These are phyloP conservation scores for Mesostigma viride DNA, from an alignment of 139 green algal species.

Conservation along the genomic window DNA sequence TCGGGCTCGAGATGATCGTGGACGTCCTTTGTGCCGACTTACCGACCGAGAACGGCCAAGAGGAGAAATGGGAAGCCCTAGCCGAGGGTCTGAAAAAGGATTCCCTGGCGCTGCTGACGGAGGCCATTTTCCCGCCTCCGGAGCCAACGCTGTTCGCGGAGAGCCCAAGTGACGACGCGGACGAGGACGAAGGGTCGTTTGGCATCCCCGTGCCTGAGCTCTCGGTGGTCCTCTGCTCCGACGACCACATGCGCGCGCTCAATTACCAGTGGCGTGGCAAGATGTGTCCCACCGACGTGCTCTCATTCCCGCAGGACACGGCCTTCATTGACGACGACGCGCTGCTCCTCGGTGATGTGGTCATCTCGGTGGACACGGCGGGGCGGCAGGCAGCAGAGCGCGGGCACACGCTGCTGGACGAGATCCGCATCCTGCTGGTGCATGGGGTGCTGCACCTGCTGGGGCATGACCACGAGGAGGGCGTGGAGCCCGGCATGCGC, in stretches of 20 bases:
- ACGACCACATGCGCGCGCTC: slow-evolving; percentile 39
- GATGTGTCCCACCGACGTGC: slow-evolving; percentile 76
- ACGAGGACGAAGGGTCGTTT: neutral
- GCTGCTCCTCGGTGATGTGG: slow-evolving; percentile 72
- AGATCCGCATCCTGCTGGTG: slow-evolving; percentile 73
- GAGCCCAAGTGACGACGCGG: too few relatives aligned
- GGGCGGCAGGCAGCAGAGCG: slow-evolving; percentile 66
- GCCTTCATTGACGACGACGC: neutral
- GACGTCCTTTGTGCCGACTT: too few relatives aligned
- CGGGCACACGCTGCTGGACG: slow-evolving; percentile 33
- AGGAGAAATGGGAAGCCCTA: too few relatives aligned
- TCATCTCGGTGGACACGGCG: slow-evolving; percentile 88
- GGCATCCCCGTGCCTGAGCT: slow-evolving; percentile 9
- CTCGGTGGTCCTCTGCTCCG: slow-evolving; percentile 22
- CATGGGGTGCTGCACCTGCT: slow-evolving; percentile 85
- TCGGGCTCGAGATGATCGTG: neutral
- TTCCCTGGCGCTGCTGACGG: neutral
- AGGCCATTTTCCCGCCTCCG: neutral
- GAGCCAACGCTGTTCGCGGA: neutral
- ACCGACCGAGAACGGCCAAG: too few relatives aligned
- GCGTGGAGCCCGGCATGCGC: slow-evolving; percentile 4
- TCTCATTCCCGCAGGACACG: slow-evolving; percentile 73
- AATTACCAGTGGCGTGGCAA: slow-evolving; percentile 66
- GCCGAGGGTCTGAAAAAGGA: neutral
- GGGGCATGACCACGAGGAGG: slow-evolving; percentile 77